Base-by-base conservation (phyloP, 768 basidiomycete genomes). In the Candolleomyces eurysporus region DNA sequence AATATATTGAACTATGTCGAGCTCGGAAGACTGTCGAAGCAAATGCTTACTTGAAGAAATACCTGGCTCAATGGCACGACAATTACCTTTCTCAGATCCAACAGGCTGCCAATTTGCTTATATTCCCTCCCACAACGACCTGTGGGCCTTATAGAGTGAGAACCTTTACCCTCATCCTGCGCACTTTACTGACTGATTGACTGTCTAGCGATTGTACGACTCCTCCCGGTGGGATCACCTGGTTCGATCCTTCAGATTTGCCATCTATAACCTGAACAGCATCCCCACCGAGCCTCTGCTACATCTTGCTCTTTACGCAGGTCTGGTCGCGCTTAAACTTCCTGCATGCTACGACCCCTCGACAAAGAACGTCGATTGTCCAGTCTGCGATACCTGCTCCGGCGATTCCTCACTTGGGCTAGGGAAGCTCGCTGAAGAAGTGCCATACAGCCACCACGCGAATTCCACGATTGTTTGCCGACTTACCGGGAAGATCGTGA, bases 401-500 rank as follows among this genome's bases (percentile, higher is more conserved):
- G 76, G 71, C n/a, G 61, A 60, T 40, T 59, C 51, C 22, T 75
- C 78, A 43, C 74, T 84, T 2, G 86, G 87, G 22, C 78, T 96
- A 9, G 88, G 89, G 21, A 79, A 83, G 61, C 84, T 99, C 8
- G 93, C 91, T 13, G 79, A 82, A 60, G 92, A 94, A 64, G 94
- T 98, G 0, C 96, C 97, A 1, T 88, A 84, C 70, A 92, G 91
- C 66, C 96, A 98, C 75, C 95, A 98, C 71, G 87, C 90, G 45
- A 98, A 96, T 69, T 96, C 94, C 21, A 96, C 93, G 0, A 92
- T 99, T 58, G 96, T 98, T 16, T 98, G 97, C 70, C 76, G 87
- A 57, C 82, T 98, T 68, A 94, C 85, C 64, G 95, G 96, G 26
- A 88, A 89, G 71, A 95, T 98, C 59, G 96, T 98, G 90, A 91